phyloP scores from a whole-genome alignment of 1,284 basidiomycete species.

The Marasmius tenuissimus region DNA sequence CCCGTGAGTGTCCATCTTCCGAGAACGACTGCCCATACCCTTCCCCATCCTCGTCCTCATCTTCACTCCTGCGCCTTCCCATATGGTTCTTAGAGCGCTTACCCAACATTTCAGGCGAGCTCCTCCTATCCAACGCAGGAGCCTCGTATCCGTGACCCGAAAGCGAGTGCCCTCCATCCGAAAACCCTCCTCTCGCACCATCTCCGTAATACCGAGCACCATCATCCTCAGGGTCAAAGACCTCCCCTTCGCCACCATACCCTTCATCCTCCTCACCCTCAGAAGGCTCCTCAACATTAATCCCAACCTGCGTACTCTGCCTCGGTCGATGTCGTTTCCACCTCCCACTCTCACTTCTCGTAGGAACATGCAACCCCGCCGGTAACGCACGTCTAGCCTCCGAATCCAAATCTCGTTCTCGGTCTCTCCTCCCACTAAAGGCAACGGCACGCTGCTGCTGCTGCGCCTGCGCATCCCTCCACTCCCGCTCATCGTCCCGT shows the following conservation, averaged over 20 bases:
- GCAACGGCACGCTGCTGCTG: background rate
- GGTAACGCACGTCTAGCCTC: background rate
- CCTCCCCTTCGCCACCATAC: background rate
- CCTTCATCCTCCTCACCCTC: conserved; percentile 6
- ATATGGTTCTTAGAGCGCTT: conserved; percentile 13
- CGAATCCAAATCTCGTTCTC: background rate
- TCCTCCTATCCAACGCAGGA: conserved; percentile 23
- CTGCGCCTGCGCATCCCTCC: background rate
- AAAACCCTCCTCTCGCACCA: background rate
- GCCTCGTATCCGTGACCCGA: conserved; percentile 8
- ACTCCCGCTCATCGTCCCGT: background rate
- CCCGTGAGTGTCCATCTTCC: background rate
- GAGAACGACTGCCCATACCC: background rate
- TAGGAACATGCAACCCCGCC: background rate
- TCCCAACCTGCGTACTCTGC: conserved; percentile 9
- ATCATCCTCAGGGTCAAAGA: conserved; percentile 5
- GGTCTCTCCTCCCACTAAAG: background rate
- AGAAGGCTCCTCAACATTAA: conserved; percentile 10
- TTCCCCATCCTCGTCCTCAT: background rate
- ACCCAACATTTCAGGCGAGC: conserved; percentile 24
- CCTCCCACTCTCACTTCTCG: background rate
- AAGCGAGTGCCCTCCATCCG: background rate
- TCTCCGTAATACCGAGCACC: conserved; percentile 1
- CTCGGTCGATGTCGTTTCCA: background rate
- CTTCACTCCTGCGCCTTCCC: conserved; percentile 13